Conservation (phyloP, 2,329 filamentous ascomycete species). For the Nemania serpens region DNA sequence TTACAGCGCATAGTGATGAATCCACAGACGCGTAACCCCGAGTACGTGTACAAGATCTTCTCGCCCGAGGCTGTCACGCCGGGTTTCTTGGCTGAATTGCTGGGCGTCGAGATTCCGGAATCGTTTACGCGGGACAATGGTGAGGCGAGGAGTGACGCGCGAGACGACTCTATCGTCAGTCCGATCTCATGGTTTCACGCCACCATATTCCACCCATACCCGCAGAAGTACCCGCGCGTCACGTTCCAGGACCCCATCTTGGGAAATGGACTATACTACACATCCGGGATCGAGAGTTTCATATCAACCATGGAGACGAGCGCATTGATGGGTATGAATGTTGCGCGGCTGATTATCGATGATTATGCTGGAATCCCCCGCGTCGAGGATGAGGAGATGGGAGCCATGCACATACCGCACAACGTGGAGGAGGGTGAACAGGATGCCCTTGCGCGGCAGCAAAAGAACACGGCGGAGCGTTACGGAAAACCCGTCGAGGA, state of each 20-base stretch:
- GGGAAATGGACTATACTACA: conserved; percentile 70
- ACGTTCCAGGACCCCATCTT: conserved; percentile 84
- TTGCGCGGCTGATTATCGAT: conserved; percentile 72
- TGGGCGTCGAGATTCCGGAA: conserved; percentile 54
- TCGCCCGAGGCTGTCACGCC: conserved; percentile 59
- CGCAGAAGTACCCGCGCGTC: conserved; percentile 79
- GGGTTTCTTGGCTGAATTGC: conserved; percentile 57
- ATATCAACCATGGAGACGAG: conserved; percentile 98
- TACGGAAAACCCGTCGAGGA: background rate
- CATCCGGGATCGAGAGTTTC: conserved; percentile 83
- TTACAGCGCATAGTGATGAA: conserved; percentile 69
- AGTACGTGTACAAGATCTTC: conserved; percentile 70
- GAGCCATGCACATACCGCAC: background rate
- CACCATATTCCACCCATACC: conserved; percentile 83
- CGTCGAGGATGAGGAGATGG: conserved; percentile 7
- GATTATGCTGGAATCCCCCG: conserved; percentile 45
- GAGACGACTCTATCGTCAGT: conserved; percentile 43
- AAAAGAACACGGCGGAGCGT: background rate
- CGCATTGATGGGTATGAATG: conserved; percentile 86
- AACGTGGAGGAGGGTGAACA: conserved; percentile 21
- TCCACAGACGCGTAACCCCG: conserved; percentile 56
- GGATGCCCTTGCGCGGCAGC: conserved; percentile 18
- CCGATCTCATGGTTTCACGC: conserved; percentile 77
- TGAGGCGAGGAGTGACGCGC: conserved; percentile 36
- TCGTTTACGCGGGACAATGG: conserved; percentile 40